Base-by-base conservation (phyloP, 2,329 filamentous ascomycete genomes). In the Cladosporium cucumerinum region DNA sequence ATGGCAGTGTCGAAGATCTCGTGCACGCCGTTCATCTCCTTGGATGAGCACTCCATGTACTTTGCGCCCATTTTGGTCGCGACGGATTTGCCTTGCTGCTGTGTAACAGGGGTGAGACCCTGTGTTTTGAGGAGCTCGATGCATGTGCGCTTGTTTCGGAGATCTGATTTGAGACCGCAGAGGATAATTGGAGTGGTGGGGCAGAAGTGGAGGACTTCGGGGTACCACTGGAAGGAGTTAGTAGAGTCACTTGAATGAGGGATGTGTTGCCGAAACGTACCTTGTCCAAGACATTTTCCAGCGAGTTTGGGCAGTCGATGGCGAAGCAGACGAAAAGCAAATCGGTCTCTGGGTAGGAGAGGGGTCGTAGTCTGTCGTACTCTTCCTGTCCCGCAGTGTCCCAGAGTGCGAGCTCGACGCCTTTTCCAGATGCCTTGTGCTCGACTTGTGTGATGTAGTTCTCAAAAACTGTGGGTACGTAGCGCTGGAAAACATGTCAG, bases 201-300 rank as follows among this genome's bases (percentile, higher is more conserved):
- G 81, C 95, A 98, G 84, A 99, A 99, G 80, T 99, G 95, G 64
- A 98, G 87, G 73, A 99, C 95, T 83, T 99, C 95, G 66, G 95
- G 95, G 75, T 97, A 99, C 95, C 95, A 99, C 95, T 98, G 72
- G 30, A 58, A 48, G 51, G 61, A 66, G 67, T 69, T 39, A 69
- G 68, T 30, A 34, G 43, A 12, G 18, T 5, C n/a, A 12, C 12
- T 64, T 30, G 39, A 11, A 51, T 48, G 21, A 10, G 23, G 26
- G 58, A 26, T 36, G 43, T 54, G 54, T 43, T 12, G 43, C 55
- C 61, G 43, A 16, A 61, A 12, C 82, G 68, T 82, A 97, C 95
- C 89, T 99, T 99, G 82, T 99, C 95, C 82, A 98, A 89, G 66
- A 99, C 94, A 79, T 99, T 99, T 77, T 99, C 95, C 61, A 99